phyloP scores from a whole-genome alignment of 495 filamentous ascomycete species.

The Aspergillus kassunensis region DNA sequence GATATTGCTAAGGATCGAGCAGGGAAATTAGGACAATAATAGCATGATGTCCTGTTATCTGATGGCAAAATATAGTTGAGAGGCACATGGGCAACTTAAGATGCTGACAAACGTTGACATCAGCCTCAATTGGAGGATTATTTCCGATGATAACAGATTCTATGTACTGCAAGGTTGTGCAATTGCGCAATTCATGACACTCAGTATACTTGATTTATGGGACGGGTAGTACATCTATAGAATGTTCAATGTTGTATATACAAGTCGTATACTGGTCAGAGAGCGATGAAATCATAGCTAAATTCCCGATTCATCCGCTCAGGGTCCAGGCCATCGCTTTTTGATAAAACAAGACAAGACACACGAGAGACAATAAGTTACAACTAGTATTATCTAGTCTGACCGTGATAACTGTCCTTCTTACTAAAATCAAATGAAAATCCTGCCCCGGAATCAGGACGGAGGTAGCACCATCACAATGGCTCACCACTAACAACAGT shows the following conservation, averaged over 20 bases:
- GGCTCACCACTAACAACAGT: not conserved
- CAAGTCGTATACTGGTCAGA: too few species aligned
- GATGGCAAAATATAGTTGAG: not conserved
- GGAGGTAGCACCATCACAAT: too few species aligned
- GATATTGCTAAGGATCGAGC: constrained; percentile 65
- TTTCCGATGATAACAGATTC: too few species aligned
- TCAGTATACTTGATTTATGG: too few species aligned
- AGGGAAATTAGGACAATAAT: constrained; percentile 40
- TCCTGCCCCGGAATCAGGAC: not conserved
- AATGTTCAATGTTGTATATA: too few species aligned
- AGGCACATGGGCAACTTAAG: not conserved
- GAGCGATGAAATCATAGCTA: constrained; percentile 8
- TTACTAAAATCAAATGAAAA: not conserved
- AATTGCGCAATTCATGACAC: too few species aligned
- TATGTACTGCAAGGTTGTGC: too few species aligned
- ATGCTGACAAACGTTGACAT: constrained; percentile 1
- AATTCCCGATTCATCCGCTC: not conserved
- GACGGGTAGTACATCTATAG: not conserved
- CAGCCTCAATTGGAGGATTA: constrained; percentile 1
- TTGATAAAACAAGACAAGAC: not conserved
- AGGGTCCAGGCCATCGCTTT: not conserved
- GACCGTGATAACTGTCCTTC: not conserved
- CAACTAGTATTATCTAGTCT: not conserved
- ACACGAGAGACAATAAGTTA: not conserved
- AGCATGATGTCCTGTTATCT: not conserved